A percentile compares a stretch with the other conserved stretches of the same genome.
These are phyloP conservation scores for Phaeosphaeriaceae sp. DNA, from an alignment of 2,329 filamentous ascomycete genomes.

Conservation along the genomic window DNA sequence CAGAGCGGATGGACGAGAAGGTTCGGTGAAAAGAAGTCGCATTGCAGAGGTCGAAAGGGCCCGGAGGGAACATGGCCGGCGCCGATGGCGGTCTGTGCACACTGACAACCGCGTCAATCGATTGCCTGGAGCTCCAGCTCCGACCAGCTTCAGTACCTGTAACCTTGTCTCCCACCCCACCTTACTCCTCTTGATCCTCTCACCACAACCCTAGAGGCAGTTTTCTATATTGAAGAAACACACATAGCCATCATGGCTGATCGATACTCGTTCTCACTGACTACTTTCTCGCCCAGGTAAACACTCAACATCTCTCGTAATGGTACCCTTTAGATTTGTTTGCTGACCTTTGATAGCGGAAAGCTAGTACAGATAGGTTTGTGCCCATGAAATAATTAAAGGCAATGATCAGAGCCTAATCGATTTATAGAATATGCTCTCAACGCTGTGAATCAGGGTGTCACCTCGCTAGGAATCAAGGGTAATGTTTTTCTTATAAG, in stretches of 20 bases:
- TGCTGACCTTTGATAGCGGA: conserved; percentile 70
- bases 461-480: conserved; percentile 98
- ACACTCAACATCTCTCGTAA: conserved; percentile 37
- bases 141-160: conserved; percentile 23
- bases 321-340: conserved; percentile 34
- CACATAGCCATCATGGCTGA: conserved; percentile 75
- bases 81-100: conserved; percentile 21
- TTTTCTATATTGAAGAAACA: conserved; percentile 3
- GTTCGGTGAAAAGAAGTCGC: conserved; percentile 15
- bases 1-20: conserved; percentile 18
- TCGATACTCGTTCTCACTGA: conserved; percentile 98
- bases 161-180: conserved; percentile 18
- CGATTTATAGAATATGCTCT: conserved; percentile 84
- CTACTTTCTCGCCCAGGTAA: conserved; percentile 99
- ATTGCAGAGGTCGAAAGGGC: conserved; percentile 22
- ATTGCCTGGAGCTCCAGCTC: conserved; percentile 46
- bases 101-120: conserved; percentile 24
- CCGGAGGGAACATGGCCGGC: conserved; percentile 18
- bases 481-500: conserved; percentile 60
- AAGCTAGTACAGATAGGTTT: conserved; percentile 98
- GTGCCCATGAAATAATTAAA: conserved; percentile 15
- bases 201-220: conserved; percentile 1
- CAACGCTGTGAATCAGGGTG: conserved; percentile 98
- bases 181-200: conserved; percentile 8
- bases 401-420: conserved; percentile 21